Conservation (phyloP, 306 rosid genomes). For the Cajanus cajan region DNA sequence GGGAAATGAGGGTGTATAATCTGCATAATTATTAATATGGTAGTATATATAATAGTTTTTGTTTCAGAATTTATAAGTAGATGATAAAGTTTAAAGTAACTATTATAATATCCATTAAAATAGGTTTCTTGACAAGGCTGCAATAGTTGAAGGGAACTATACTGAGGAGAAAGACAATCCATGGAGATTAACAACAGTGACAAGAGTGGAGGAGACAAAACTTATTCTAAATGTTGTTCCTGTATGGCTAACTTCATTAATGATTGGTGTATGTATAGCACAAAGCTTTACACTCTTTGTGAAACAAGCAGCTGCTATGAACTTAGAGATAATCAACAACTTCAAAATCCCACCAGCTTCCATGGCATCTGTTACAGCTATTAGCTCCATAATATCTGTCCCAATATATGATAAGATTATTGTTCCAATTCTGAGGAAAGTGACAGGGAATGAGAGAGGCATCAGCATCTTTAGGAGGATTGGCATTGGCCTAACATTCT, state of each 20-base stretch:
- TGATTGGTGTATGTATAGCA: conserved; percentile 43
- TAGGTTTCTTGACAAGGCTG: conserved; percentile 62
- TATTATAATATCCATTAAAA: not conserved
- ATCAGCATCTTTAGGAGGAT: conserved; percentile 47
- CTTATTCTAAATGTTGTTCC: conserved; percentile 46
- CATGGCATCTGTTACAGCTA: conserved; percentile 21
- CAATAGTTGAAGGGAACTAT: conserved; percentile 43
- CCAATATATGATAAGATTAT: conserved; percentile 40
- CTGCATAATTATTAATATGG: no score
- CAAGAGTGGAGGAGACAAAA: conserved; percentile 58
- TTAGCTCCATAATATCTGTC: conserved; percentile 29
- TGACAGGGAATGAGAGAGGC: conserved; percentile 52
- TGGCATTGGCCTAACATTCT: conserved; percentile 41
- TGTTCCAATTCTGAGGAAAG: conserved; percentile 41
- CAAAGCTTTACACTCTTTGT: conserved; percentile 43
- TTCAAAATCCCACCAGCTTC: conserved; percentile 55
- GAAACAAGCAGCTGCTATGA: conserved; percentile 53
- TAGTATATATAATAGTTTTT: no score
- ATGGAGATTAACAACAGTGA: conserved; percentile 53
- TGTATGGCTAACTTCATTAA: conserved; percentile 48
- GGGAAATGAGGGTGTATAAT: no score
- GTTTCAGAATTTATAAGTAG: no score
- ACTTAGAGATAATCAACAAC: conserved; percentile 12
- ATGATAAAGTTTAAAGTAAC: not conserved
- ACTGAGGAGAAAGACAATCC: conserved; percentile 32